Conservation (phyloP, 805 yeast species). For the Ogataea corticis region DNA sequence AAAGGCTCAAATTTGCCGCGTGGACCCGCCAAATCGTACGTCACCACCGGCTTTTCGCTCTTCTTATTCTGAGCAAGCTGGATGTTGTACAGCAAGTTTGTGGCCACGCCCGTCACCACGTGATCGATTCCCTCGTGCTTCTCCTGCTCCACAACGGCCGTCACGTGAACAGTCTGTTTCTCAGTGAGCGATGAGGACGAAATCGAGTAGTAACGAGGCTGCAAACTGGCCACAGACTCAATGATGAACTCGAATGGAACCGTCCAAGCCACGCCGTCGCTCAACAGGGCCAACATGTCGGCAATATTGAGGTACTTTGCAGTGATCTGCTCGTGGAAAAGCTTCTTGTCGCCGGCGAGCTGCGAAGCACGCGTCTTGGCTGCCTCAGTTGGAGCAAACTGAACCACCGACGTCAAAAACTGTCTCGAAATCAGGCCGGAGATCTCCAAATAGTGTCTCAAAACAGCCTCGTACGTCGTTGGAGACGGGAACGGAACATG, state of each 20-base stretch:
- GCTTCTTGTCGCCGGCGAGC: constrained; percentile 67
- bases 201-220: constrained; percentile 94
- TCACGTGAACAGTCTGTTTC: constrained; percentile 73
- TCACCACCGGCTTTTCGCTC: constrained; percentile 44
- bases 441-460: constrained; percentile 86
- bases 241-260: constrained; percentile 85
- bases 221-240: constrained; percentile 78
- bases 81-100: constrained; percentile 79
- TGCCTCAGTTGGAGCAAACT: constrained; percentile 74
- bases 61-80: constrained; percentile 57
- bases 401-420: constrained; percentile 66
- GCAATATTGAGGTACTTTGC: constrained; percentile 67
- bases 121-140: constrained; percentile 34
- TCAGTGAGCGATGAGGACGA: constrained; percentile 84
- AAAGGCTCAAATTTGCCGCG: constrained; percentile 52
- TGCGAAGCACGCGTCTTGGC: constrained; percentile 48
- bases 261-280: constrained; percentile 69
- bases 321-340: constrained; percentile 67
- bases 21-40: constrained; percentile 84
- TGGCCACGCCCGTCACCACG: constrained; percentile 80
- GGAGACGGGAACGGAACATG: constrained; percentile 63
- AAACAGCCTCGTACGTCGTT: constrained; percentile 83
- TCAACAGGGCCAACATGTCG: constrained; percentile 63
- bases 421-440: constrained; percentile 94
- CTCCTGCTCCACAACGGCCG: constrained; percentile 87